Conservation (phyloP, 805 yeast genomes). For the Starmerella khaoyaiensis region DNA sequence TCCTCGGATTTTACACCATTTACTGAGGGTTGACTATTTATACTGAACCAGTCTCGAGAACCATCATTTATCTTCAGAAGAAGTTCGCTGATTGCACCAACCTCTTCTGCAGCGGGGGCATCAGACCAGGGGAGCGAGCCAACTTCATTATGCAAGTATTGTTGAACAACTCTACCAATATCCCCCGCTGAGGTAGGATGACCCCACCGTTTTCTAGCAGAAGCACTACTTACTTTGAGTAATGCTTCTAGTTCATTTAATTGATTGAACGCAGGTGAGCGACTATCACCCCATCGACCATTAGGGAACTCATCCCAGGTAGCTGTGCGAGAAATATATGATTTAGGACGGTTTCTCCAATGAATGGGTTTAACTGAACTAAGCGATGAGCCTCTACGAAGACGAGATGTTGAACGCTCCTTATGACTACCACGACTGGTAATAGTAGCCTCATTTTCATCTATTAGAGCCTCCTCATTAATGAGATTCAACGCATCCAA, state of each 20-base stretch:
- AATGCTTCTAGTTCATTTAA: conserved; percentile 69
- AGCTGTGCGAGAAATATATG: conserved; percentile 78
- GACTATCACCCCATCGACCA: conserved; percentile 97
- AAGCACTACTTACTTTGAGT: conserved; percentile 61
- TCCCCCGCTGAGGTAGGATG: conserved; percentile 50
- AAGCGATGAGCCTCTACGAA: conserved; percentile 11
- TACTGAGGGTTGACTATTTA: conserved; percentile 89
- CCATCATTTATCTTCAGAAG: conserved; percentile 51
- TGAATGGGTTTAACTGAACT: conserved; percentile 71
- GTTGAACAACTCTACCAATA: conserved; percentile 47
- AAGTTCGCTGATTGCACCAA: conserved; percentile 44
- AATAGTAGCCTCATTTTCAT: neutral
- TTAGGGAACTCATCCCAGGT: conserved; percentile 98
- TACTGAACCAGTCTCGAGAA: conserved; percentile 51
- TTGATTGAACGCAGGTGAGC: conserved; percentile 94
- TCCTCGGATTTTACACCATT: conserved; percentile 66
- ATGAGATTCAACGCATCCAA: conserved; percentile 55
- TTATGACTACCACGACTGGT: neutral
- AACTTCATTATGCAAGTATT: conserved; percentile 60
- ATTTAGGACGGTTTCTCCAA: conserved; percentile 88
- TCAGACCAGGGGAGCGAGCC: conserved; percentile 89
- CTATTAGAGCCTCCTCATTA: conserved; percentile 13
- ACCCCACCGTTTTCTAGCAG: conserved; percentile 82
- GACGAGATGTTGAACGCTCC: conserved; percentile 10
- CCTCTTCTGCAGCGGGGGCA: conserved; percentile 70